phyloP scores from a whole-genome alignment of 495 filamentous ascomycete genomes.

The Paragyromitra xinjiangensis region DNA sequence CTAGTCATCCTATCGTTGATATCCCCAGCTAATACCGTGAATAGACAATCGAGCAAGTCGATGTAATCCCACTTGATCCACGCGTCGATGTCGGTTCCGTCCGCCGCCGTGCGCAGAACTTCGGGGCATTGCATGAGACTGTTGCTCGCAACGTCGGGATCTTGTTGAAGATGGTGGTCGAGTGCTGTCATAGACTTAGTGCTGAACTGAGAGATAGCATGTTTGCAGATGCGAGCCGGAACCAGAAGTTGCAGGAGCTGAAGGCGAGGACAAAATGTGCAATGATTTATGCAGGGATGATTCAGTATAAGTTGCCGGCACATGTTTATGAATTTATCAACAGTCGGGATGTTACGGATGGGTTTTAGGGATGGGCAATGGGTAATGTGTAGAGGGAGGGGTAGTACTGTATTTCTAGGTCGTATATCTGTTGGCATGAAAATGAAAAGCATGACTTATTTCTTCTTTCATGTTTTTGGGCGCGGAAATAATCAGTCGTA shows the following conservation, averaged over 20 bases:
- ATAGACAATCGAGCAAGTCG: slow-evolving; percentile 75
- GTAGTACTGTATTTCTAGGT: slow-evolving; percentile 32
- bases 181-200: slow-evolving; percentile 78
- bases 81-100: slow-evolving; percentile 75
- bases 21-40: slow-evolving; percentile 18
- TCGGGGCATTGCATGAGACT: slow-evolving; percentile 74
- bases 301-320: slow-evolving; percentile 80
- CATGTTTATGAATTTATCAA: slow-evolving; percentile 58
- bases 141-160: slow-evolving; percentile 87
- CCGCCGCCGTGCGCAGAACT: slow-evolving; percentile 77
- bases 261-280: slow-evolving; percentile 82
- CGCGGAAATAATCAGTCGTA: background rate
- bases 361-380: slow-evolving; percentile 33
- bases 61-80: slow-evolving; percentile 79
- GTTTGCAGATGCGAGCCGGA: slow-evolving; percentile 78
- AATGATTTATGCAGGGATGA: slow-evolving; percentile 92
- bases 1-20: background rate
- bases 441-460: slow-evolving; percentile 10
- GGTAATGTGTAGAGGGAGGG: background rate
- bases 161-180: slow-evolving; percentile 90
- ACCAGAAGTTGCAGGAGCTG: slow-evolving; percentile 73
- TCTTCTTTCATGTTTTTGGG: background rate
- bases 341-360: slow-evolving; percentile 51
- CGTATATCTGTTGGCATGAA: slow-evolving; percentile 1
- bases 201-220: slow-evolving; percentile 69